Evolutionary conservation across 257 asterid genomes (phyloP).

Genomic region (Lavandula angustifolia): DNA sequence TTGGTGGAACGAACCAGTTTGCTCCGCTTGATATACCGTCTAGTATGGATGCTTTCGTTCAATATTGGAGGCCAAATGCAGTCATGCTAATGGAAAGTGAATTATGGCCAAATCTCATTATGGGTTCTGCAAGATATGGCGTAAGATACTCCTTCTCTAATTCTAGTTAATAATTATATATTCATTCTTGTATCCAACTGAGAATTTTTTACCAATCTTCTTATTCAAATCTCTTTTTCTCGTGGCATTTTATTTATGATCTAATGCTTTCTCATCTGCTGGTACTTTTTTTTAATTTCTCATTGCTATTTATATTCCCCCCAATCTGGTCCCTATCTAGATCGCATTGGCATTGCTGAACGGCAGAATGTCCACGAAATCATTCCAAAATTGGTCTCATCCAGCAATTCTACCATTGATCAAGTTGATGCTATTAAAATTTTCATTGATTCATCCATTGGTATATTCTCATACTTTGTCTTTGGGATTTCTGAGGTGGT

Average conservation of each 20-base stretch:
- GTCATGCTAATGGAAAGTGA: constrained; percentile 85
- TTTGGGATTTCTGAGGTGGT: constrained; percentile 20
- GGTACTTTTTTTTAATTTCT: not conserved
- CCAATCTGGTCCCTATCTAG: constrained; percentile 41
- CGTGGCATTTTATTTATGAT: constrained; percentile 13
- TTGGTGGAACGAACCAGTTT: constrained; percentile 52
- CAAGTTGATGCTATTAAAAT: constrained; percentile 75
- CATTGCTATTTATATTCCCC: constrained; percentile 15
- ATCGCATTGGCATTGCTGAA: constrained; percentile 72
- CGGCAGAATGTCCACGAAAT: constrained; percentile 77
- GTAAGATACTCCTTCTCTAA: constrained; percentile 48
- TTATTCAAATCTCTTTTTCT: not conserved
- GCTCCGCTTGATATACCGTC: constrained; percentile 91
- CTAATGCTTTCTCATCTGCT: constrained; percentile 6
- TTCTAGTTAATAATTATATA: not conserved
- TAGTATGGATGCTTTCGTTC: constrained; percentile 72
- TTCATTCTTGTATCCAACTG: not conserved
- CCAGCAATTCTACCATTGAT: constrained; percentile 61
- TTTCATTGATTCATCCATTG: constrained; percentile 82
- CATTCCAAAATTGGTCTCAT: constrained; percentile 69
- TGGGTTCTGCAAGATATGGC: constrained; percentile 67
- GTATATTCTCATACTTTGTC: constrained; percentile 43
- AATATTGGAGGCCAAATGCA: constrained; percentile 82
- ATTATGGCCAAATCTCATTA: constrained; percentile 91
- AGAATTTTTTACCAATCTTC: not conserved